Base-by-base conservation (phyloP, 768 basidiomycete genomes). In the Boletellus emodensis region DNA sequence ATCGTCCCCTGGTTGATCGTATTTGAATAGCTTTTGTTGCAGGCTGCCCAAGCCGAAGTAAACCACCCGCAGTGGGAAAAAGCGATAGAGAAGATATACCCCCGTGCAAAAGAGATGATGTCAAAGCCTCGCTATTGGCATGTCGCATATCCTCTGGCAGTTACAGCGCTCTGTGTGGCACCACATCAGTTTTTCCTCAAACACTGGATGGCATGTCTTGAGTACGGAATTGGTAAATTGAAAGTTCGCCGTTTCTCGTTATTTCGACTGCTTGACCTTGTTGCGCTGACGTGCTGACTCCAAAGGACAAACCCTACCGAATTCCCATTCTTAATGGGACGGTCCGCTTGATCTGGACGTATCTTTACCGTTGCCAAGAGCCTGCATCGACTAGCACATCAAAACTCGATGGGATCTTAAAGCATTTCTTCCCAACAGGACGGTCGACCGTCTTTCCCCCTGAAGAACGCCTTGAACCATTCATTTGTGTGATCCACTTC, bases 41-140 rank as follows among this genome's bases (percentile, higher is more conserved):
- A 94, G 89, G 94, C 87, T 35, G 94, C 91, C 0, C 92, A 94
- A 71, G 94, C 91, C 6, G 94, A 97, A 71, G 93, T 94, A 43
- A 96, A 96, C 60, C 87, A 94, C 66, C 94, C 94, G 0, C 78
- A 88, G 57, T 97, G 94, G 94, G 90, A 86, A 6, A 92, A 90
- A 64, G 93, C 94, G 0, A 87, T 94, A 28, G 87, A 93, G 64
- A 72, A 78, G 12, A 90, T 94, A 32, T 84, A 83, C 63, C 86
- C 87, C 2, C 90, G 86, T 62, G 87, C 88, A 2, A 78, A 80
- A 53, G 88, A 90, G 48, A 87, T 94, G 85, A 84, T 89, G 74
- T 72, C 77, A 35, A 95, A 95, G 66, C 89, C 87, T 9, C 81
- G 91, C 17, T 96, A 96, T 66, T 94, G 94, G 92, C 76, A 78